Percentiles rank a stretch among this genome's conserved stretches.
Conservation (phyloP, 1,139 yeast species). For the Nakaseomyces kungkrabaensis region DNA sequence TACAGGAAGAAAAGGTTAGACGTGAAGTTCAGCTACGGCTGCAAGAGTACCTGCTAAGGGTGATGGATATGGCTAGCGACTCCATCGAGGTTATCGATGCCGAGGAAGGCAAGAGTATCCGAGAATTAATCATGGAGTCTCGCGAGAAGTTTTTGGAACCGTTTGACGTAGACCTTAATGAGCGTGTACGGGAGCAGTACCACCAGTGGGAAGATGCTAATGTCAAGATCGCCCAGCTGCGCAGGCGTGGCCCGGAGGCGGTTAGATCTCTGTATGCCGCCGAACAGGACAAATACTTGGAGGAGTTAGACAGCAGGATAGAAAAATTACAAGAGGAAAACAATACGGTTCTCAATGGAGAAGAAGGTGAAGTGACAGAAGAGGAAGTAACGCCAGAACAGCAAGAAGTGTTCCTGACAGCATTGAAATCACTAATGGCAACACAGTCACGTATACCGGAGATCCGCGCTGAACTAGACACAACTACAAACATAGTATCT, state of each 20-base stretch:
- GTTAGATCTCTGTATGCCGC: constrained; percentile 25
- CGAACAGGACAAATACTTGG: constrained; percentile 18
- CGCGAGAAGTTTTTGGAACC: constrained; percentile 41
- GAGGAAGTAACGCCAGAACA: constrained; percentile 6
- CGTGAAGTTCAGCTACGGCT: constrained; percentile 36
- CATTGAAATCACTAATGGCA: constrained; percentile 6
- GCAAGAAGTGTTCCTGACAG: not conserved
- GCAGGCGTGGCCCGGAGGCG: constrained; percentile 43
- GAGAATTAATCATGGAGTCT: constrained; percentile 13
- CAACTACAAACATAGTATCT: not conserved
- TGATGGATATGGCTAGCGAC: constrained; percentile 41
- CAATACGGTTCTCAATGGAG: not conserved
- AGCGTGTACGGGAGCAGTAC: constrained; percentile 42
- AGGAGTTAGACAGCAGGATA: constrained; percentile 19
- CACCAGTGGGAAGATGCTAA: constrained; percentile 51
- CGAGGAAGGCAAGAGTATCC: constrained; percentile 9
- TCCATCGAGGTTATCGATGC: constrained; percentile 39
- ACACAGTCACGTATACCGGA: constrained; percentile 14
- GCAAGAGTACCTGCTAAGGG: constrained; percentile 38
- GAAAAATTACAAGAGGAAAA: not conserved
- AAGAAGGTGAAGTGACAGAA: constrained; percentile 10
- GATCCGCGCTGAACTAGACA: constrained; percentile 13
- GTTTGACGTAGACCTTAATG: constrained; percentile 50
- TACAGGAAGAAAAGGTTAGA: constrained; percentile 7
- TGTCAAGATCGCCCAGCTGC: constrained; percentile 40